These are phyloP conservation scores for Diaporthe eres DNA, from an alignment of 2,329 filamentous ascomycete genomes.

Conservation along the genomic window DNA sequence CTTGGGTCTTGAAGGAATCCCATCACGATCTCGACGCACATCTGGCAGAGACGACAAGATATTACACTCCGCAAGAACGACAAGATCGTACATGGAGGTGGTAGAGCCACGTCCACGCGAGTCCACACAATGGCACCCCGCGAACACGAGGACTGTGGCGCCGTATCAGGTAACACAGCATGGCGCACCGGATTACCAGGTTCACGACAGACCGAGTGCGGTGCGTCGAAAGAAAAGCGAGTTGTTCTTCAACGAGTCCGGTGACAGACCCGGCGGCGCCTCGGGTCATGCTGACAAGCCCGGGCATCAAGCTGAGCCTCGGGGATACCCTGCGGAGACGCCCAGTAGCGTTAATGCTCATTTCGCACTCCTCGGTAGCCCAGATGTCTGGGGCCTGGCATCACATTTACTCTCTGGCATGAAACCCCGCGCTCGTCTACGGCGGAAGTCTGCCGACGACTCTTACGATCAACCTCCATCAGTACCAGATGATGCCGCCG, in stretches of 20 bases:
- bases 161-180: background rate
- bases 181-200: too few relatives aligned
- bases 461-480: background rate
- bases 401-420: background rate
- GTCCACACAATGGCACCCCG: too few relatives aligned
- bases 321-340: background rate
- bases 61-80: background rate
- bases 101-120: background rate
- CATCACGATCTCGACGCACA: background rate
- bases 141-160: too few relatives aligned
- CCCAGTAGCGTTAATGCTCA: background rate
- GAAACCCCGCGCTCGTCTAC: background rate
- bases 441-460: background rate
- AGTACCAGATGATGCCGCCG: too few relatives aligned
- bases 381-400: constrained; percentile 13
- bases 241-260: background rate
- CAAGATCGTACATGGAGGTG: background rate
- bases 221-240: background rate
- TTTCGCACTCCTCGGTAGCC: constrained; percentile 28
- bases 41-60: background rate
- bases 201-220: background rate
- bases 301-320: background rate
- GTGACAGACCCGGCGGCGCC: too few relatives aligned
- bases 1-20: background rate
- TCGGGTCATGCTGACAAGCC: background rate